Evolutionary conservation across 306 rosid species (phyloP), one percentile per base, ranked within the genome.

Genomic region (Oxytropis ochrocephala): DNA sequence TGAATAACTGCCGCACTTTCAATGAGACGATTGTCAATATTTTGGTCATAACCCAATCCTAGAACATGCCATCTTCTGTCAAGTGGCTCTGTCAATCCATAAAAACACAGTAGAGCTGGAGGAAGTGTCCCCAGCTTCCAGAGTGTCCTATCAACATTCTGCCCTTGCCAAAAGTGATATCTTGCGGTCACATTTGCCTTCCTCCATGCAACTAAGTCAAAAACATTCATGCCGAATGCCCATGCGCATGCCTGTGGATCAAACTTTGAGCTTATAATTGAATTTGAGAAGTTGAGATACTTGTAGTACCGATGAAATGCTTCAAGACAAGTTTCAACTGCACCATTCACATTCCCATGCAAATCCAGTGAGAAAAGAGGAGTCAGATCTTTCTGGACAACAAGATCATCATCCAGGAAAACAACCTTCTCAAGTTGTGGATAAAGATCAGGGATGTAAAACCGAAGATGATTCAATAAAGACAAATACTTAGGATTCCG

Each of bases 31-130:
- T 82, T 87, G 83, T 95, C 99, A 54, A 95, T 87, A 48, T 91
- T 89, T 58, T 79, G 78, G 80, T 95, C 96, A 72, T 91, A 91
- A 38, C 99, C 99, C 81, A 95, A 76, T 78, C 99, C 99, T 79
- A 95, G 78, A 29, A 91, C 99, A 77, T 95, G 99, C 99, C 99
- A 95, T 91, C 99, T 95, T 76, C 99, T 82, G 62, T 95, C 99
- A 55, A 95, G 99, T 33, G 99, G 99, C 77, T 95, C 99, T 13
- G 99, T 95, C 66, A 89, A 86, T 78, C 97, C 99, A 69, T 89
- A 91, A 72, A 95, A 95, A 33, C 91, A 75, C 41, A 95, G 82
- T 68, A 95, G 97, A 47, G 91, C 99, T 17, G 97, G 88, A 65
- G 99, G 96, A 80, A 95, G 97, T 11, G 96, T 89, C 56, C 99